Conservation (phyloP, 805 yeast genomes). For the Myxozyma geophila region DNA sequence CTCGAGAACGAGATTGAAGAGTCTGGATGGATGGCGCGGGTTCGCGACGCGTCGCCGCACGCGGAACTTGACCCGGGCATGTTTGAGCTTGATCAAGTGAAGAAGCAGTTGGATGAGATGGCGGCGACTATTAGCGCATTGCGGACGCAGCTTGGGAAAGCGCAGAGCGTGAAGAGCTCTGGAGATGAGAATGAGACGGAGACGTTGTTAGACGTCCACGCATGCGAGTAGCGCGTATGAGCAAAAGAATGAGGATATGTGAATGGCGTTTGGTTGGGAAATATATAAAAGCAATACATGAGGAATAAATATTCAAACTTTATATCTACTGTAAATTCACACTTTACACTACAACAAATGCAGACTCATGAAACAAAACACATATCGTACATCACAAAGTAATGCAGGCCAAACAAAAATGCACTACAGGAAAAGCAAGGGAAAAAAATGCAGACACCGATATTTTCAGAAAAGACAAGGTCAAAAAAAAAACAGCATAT, state of each 20-base stretch:
- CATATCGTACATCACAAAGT: too few relatives aligned
- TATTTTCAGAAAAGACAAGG: not conserved
- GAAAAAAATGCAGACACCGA: too few relatives aligned
- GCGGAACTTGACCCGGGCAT: constrained; percentile 51
- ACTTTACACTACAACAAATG: not conserved
- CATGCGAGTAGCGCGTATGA: not conserved
- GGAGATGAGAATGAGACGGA: constrained; percentile 10
- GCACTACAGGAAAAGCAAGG: too few relatives aligned
- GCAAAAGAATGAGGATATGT: not conserved
- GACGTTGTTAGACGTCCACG: constrained; percentile 16
- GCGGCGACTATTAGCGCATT: constrained; percentile 8
- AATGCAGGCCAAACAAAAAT: too few relatives aligned
- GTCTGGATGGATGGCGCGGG: constrained; percentile 55
- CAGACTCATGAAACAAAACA: too few relatives aligned
- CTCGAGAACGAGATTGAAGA: constrained; percentile 65
- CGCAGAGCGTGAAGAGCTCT: not conserved
- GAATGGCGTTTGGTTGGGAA: not conserved
- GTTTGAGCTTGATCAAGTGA: constrained; percentile 23
- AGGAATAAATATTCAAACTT: not conserved
- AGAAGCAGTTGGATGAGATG: constrained; percentile 24
- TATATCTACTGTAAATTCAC: not conserved
- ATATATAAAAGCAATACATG: not conserved
- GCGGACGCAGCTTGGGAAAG: constrained; percentile 10
- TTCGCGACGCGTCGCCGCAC: constrained; percentile 61
- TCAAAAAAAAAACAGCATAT: not conserved